These are phyloP conservation scores for Petunia secreta DNA, from an alignment of 257 asterid species.

Conservation along the genomic window DNA sequence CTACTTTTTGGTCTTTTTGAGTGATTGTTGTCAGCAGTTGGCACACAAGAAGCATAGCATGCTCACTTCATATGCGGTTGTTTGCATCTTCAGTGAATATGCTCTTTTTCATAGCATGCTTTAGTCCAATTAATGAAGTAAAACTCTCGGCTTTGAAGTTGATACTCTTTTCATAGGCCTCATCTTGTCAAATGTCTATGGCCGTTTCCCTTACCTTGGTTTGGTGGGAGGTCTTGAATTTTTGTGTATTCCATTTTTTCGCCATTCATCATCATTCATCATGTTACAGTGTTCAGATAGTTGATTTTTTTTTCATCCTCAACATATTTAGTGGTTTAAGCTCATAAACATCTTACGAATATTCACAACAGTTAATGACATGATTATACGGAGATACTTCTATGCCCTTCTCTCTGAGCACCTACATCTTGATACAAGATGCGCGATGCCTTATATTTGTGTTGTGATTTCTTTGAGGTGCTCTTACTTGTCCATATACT, in stretches of 20 bases:
- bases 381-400: conserved; percentile 15
- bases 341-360: neutral
- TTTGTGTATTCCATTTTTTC: neutral
- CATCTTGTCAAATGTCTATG: conserved; percentile 3
- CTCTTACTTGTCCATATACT: conserved; percentile 9
- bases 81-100: neutral
- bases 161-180: conserved; percentile 16
- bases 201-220: neutral
- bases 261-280: neutral
- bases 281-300: neutral
- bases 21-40: conserved; percentile 12
- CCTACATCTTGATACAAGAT: conserved; percentile 12
- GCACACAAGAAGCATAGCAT: neutral
- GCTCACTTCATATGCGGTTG: neutral
- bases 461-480: neutral
- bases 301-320: neutral
- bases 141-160: neutral
- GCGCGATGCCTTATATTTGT: neutral
- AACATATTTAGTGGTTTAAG: conserved; percentile 13
- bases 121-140: conserved; percentile 13
- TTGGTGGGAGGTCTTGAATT: conserved; percentile 15
- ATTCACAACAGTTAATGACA: neutral
- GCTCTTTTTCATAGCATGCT: conserved; percentile 6
- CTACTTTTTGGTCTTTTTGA: conserved; percentile 25
- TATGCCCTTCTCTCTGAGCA: conserved; percentile 17